A percentile compares a stretch with the other conserved stretches of the same genome.
phyloP scores from a whole-genome alignment of 1,284 basidiomycete species.

The Heterobasidion annosum region DNA sequence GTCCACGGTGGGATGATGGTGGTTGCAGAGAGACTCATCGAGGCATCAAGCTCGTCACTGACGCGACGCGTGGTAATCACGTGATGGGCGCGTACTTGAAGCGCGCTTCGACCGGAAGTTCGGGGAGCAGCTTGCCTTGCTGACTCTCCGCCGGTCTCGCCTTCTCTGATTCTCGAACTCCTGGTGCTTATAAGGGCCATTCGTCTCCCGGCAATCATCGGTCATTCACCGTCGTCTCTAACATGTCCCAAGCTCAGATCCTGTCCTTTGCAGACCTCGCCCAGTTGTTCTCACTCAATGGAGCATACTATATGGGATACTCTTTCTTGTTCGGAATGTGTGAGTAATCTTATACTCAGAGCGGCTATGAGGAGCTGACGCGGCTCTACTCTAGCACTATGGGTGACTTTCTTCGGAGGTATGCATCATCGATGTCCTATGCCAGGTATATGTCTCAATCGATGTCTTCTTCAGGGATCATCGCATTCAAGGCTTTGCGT shows the following conservation, averaged over 20 bases:
- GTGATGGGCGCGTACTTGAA: no score
- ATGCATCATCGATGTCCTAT: slow-evolving; percentile 6
- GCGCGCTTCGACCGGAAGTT: no score
- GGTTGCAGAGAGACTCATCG: not conserved
- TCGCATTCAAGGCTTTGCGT: slow-evolving; percentile 52
- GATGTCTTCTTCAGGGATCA: slow-evolving; percentile 31
- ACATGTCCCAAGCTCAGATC: slow-evolving; percentile 3
- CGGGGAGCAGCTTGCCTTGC: no score
- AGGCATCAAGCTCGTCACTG: not conserved
- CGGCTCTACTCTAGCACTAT: slow-evolving; percentile 34
- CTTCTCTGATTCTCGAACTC: not conserved
- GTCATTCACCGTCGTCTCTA: not conserved
- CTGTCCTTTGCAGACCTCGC: slow-evolving; percentile 32
- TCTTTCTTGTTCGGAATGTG: slow-evolving; percentile 63
- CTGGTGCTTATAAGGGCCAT: not conserved
- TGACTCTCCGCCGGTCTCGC: no score
- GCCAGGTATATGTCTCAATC: not conserved
- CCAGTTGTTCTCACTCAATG: slow-evolving; percentile 32
- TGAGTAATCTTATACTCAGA: slow-evolving; percentile 24
- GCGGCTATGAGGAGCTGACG: not conserved
- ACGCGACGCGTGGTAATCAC: not conserved
- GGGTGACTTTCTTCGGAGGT: slow-evolving; percentile 64
- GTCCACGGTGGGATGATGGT: not conserved
- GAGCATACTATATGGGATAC: slow-evolving; percentile 48
- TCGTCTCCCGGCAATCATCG: not conserved